Evolutionary conservation across 139 green algal species (phyloP).

Genomic region (Coccomyxa sp.): DNA sequence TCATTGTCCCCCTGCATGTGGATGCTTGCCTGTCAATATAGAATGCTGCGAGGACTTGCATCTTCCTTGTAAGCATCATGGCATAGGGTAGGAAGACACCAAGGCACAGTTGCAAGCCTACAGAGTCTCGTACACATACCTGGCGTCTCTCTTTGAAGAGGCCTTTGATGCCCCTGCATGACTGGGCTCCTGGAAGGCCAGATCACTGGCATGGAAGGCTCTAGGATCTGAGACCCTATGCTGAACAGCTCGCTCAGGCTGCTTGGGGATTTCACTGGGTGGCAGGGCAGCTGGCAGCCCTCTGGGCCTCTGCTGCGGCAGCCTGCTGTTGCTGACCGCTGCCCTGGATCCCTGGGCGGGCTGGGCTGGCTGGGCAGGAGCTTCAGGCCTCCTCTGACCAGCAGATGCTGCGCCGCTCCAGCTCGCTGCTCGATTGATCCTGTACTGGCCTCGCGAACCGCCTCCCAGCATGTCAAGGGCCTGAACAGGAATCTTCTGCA

Average conservation of each 20-base stretch:
- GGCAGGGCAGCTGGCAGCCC: background rate
- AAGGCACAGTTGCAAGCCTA: too few species aligned
- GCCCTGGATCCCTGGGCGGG: background rate
- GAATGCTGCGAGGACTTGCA: too few species aligned
- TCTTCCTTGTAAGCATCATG: too few species aligned
- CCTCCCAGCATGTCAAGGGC: slow-evolving; percentile 26
- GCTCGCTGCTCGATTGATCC: slow-evolving; percentile 15
- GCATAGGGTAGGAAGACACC: too few species aligned
- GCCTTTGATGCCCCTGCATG: too few species aligned
- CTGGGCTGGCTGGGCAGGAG: background rate
- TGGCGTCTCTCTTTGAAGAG: too few species aligned
- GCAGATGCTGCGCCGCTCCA: background rate
- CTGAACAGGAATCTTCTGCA: background rate
- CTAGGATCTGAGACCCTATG: background rate
- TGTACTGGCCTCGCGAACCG: slow-evolving; percentile 52
- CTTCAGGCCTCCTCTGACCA: background rate
- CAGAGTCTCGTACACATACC: too few species aligned
- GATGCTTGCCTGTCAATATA: too few species aligned
- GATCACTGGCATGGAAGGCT: background rate
- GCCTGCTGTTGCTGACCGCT: background rate
- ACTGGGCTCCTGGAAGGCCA: background rate
- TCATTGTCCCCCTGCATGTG: too few species aligned
- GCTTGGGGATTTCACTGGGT: background rate
- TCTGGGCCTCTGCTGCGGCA: background rate
- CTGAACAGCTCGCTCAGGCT: background rate